Percentiles rank a stretch among this genome's conserved stretches.
Evolutionary conservation across 495 filamentous ascomycete species (phyloP).

Genomic region (Antarctomyces pellizariae): DNA sequence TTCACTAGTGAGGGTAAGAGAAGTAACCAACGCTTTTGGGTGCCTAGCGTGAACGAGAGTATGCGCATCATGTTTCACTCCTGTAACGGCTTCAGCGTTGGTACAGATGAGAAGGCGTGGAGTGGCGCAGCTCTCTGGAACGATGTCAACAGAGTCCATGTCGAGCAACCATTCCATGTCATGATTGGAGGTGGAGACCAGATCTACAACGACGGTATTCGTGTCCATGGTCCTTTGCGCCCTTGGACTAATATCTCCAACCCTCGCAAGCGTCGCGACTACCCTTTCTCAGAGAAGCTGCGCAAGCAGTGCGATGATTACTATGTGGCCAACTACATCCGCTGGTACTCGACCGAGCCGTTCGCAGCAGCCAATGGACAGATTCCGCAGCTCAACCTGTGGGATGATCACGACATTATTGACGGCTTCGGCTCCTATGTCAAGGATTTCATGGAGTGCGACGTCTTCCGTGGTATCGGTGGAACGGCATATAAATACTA

Average conservation of each 20-base stretch:
- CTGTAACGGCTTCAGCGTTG: constrained; percentile 89
- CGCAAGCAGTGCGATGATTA: constrained; percentile 63
- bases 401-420: constrained; percentile 86
- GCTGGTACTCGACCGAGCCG: constrained; percentile 67
- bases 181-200: constrained; percentile 94
- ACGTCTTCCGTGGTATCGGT: constrained; percentile 79
- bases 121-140: constrained; percentile 74
- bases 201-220: constrained; percentile 82
- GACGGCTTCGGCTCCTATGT: constrained; percentile 88
- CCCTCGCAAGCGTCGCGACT: constrained; percentile 57
- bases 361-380: constrained; percentile 66
- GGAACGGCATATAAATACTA: constrained; percentile 78
- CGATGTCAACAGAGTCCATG: constrained; percentile 52
- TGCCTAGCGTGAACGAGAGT: constrained; percentile 55
- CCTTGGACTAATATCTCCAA: constrained; percentile 63
- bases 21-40: constrained; percentile 34
- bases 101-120: constrained; percentile 70
- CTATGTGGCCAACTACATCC: constrained; percentile 73
- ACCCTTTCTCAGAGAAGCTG: constrained; percentile 49
- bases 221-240: constrained; percentile 56
- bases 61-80: constrained; percentile 95
- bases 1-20: constrained; percentile 21
- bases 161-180: constrained; percentile 61
- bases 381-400: constrained; percentile 84
- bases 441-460: constrained; percentile 79